phyloP scores from a whole-genome alignment of 2,329 filamentous ascomycete genomes.

The Xylariaceae sp. region DNA sequence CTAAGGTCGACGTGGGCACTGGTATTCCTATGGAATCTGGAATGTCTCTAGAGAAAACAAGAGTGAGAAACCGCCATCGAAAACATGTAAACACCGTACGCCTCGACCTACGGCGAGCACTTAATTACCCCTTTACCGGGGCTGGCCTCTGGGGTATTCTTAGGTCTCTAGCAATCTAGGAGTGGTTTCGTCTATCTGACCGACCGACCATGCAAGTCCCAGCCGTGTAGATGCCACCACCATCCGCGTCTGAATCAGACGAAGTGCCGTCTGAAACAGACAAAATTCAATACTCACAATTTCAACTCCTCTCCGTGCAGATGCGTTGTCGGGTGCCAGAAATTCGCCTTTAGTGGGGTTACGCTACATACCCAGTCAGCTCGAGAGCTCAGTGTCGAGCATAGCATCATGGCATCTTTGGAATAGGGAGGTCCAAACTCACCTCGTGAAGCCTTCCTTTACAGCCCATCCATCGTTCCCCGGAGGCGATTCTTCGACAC shows the following conservation, averaged over 20 bases:
- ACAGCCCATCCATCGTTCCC: conserved; percentile 95
- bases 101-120: conserved; percentile 15
- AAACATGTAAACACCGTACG: conserved; percentile 9
- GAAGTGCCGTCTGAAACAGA: conserved; percentile 27
- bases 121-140: conserved; percentile 7
- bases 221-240: conserved; percentile 26
- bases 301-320: conserved; percentile 72
- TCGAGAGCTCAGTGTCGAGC: not conserved
- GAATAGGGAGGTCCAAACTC: conserved; percentile 32
- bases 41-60: conserved; percentile 26
- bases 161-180: conserved; percentile 1
- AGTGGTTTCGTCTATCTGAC: conserved; percentile 22
- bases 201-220: conserved; percentile 15
- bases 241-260: conserved; percentile 22
- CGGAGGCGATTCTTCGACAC: conserved; percentile 75
- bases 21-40: conserved; percentile 17
- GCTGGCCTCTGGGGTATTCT: conserved; percentile 8
- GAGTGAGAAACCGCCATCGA: conserved; percentile 20
- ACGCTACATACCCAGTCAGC: conserved; percentile 58
- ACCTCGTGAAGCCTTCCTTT: conserved; percentile 85
- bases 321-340: conserved; percentile 72
- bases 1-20: conserved; percentile 20
- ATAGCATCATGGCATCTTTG: not conserved
- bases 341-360: conserved; percentile 89
- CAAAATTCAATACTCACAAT: conserved; percentile 73